Conservation (phyloP, 208 protist genomes). For the Wallacemonas rigidus region DNA sequence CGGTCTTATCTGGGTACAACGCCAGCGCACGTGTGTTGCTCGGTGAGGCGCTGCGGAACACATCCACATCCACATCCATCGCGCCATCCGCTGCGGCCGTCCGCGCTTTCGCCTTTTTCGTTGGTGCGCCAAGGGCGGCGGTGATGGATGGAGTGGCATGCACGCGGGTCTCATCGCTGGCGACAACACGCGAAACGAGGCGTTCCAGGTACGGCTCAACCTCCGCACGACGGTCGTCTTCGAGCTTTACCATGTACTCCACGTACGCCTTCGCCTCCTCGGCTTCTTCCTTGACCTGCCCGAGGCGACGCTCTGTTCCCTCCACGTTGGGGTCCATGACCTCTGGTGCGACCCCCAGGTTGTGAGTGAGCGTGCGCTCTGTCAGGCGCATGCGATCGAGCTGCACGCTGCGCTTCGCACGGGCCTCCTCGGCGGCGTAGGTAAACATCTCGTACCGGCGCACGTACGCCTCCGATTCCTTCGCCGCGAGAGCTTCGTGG, state of each 20-base stretch:
- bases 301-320: slow-evolving; percentile 39
- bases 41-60: slow-evolving; percentile 15
- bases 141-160: not conserved
- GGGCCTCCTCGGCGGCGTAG: slow-evolving; percentile 75
- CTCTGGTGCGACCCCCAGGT: slow-evolving; percentile 46
- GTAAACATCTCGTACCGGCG: slow-evolving; percentile 75
- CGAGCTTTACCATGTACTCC: slow-evolving; percentile 58
- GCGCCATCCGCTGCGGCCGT: not conserved
- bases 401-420: slow-evolving; percentile 70
- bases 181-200: slow-evolving; percentile 50
- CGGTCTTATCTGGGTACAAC: slow-evolving; percentile 12
- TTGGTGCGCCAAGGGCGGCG: not conserved
- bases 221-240: slow-evolving; percentile 61
- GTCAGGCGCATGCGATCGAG: slow-evolving; percentile 62
- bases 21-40: not conserved
- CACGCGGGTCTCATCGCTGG: slow-evolving; percentile 3
- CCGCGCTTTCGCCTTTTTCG: too few relatives aligned
- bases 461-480: slow-evolving; percentile 77
- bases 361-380: slow-evolving; percentile 48
- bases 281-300: slow-evolving; percentile 48
- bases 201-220: slow-evolving; percentile 71
- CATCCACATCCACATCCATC: not conserved
- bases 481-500: slow-evolving; percentile 61
- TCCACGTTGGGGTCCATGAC: slow-evolving; percentile 66
- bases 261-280: slow-evolving; percentile 73